Base-by-base conservation (phyloP, 1,139 yeast species). In the Saccharomyces hybrid region DNA sequence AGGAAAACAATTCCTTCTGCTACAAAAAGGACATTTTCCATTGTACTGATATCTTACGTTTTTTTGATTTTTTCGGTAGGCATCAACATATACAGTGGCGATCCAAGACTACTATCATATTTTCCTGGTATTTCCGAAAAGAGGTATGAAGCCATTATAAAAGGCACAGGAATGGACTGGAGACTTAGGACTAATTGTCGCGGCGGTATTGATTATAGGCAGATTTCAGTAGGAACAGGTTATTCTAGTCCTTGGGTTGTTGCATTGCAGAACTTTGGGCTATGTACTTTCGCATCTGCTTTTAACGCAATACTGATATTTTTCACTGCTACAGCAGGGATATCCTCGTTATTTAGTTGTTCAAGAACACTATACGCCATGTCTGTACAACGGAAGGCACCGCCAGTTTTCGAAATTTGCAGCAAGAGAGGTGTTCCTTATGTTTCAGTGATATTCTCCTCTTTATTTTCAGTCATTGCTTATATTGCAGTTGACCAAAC, bases 181-280 rank as follows among this genome's bases (percentile, higher is more conserved):
- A 66, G 64, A 52, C 47, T 62, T 4, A 58, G 57, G 11, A 50
- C 58, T 16, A 50, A 51, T 2, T 67, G 71, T 53, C 56, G 51
- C 16, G 51, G 32, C 7, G 55, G 51, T 20, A 26, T 55, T 23
- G 51, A 52, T 41, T 49, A 48, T n/a, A 38, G 54, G 13, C 46
- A 32, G 28, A 20, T 46, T n/a, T 49, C 51, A 13, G 20, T 51
- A 57, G 75, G 78, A 11, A 79, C 79, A 63, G 88, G 85, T 7
- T 78, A 81, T 55, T 85, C 82, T 63, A 80, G 84, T 61, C 91
- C 96, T 0, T 88, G 93, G 89, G 80, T 86, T 20, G 80, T 88
- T 44, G 95, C 96, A 0, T 69, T 88, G 47, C 90, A 85, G 64
- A 67, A 64, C 46, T 86, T 84, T 1, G 85, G 88, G 0, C 68